Evolutionary conservation across 345 rosid species (phyloP).

Genomic region (Mangifera indica): DNA sequence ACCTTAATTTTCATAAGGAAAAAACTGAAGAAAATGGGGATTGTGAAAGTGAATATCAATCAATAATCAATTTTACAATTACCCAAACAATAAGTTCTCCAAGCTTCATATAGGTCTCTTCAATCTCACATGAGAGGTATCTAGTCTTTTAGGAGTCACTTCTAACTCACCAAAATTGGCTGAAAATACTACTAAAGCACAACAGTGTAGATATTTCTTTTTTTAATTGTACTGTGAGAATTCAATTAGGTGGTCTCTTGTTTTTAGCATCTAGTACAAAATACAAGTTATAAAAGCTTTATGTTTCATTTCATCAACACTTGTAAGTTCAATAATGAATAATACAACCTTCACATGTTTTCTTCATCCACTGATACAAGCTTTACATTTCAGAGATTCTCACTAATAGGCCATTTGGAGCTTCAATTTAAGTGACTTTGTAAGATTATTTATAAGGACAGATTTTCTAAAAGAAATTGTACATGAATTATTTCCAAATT

Average conservation of each 20-base stretch:
- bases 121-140: neutral
- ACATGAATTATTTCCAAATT: too few species aligned
- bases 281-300: neutral
- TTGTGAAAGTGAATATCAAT: neutral
- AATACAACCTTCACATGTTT: neutral
- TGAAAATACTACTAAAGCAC: neutral
- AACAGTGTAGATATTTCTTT: neutral
- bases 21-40: neutral
- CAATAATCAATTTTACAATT: neutral
- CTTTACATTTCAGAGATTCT: neutral
- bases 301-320: neutral
- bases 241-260: neutral
- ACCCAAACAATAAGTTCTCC: neutral
- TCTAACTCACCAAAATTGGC: neutral
- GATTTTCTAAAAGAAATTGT: too few species aligned
- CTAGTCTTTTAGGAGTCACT: neutral
- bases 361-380: neutral
- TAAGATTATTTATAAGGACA: too few species aligned
- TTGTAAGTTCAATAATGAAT: too few species aligned
- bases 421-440: too few species aligned
- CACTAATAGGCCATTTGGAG: neutral
- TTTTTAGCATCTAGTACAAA: neutral
- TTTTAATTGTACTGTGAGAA: neutral
- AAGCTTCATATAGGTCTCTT: neutral
- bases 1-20: neutral